Evolutionary conservation across 148 eudicot genomes (phyloP), one percentile per base, ranked within the genome.

Genomic region (Suaeda aralocaspica): DNA sequence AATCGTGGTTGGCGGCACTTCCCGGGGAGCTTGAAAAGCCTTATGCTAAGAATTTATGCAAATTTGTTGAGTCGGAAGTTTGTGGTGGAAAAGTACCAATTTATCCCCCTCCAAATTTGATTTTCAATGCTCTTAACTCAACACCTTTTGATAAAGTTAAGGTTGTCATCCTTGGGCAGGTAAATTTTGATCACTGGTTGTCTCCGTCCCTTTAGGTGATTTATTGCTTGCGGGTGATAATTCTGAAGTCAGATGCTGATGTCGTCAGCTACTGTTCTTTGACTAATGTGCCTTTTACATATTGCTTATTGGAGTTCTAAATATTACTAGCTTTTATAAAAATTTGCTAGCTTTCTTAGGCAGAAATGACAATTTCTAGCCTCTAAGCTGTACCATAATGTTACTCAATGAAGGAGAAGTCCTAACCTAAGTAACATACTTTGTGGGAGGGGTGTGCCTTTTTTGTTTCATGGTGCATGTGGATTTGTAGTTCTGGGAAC

Each of bases 101-200:
- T 29, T 91, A 89, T 76, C 98, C 98, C 26, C 97, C 97, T 57
- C 87, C 58, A 59, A 80, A 83, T 72, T 83, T 94, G 91, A 94
- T 94, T 48, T 94, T 94, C 64, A 91, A 94, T 81, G 96, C 98
- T 26, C 83, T 94, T 34, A 91, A 91, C 69, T 78, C 98, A 18
- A 91, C 96, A 70, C 87, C 97, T 0, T 89, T 88, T 78, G 88
- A 91, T 73, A 78, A 72, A 31, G 92, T 94, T 56, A 94, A 94
- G 74, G 92, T 75, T 73, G 98, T 94, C 72, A 87, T 94, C 64
- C 93, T 94, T 68, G 98, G 98, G 26, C 98, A 94, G 98, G 98
- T 92, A 76, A 19, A 50, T 68, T 33, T 31, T 24, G 0, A 41
- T 11, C 5, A 14, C n/a, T 55, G 13, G 12, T 50, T 66, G 21